phyloP scores from a whole-genome alignment of 2,329 filamentous ascomycete genomes.

The Fusarium nanum region DNA sequence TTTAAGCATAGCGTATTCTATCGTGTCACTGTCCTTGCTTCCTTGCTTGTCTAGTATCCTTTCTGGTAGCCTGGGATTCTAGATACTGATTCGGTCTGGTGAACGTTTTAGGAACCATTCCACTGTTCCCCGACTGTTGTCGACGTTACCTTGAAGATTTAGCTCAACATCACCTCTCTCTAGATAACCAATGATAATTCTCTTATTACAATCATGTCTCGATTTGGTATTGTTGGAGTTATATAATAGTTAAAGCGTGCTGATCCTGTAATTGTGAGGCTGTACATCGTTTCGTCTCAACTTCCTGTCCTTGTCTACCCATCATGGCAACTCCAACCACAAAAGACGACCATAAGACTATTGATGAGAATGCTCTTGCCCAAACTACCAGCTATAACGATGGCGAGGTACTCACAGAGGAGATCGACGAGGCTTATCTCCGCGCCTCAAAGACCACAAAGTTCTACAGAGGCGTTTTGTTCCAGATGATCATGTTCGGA shows the following conservation, averaged over 20 bases:
- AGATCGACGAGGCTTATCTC: background rate
- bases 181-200: background rate
- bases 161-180: background rate
- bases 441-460: background rate
- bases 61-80: background rate
- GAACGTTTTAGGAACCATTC: background rate
- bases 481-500: constrained; percentile 1
- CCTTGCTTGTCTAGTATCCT: background rate
- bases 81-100: background rate
- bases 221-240: background rate
- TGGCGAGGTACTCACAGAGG: background rate
- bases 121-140: background rate
- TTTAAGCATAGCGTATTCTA: background rate
- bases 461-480: background rate
- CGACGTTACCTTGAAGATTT: background rate
- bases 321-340: background rate
- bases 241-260: fast-evolving
- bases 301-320: fast-evolving
- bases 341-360: background rate
- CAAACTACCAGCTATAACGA: background rate
- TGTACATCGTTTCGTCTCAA: background rate
- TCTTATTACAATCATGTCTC: background rate
- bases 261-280: fast-evolving
- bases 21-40: background rate
- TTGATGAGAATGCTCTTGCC: background rate